A percentile compares a stretch with the other conserved stretches of the same genome.
Evolutionary conservation across 345 rosid genomes (phyloP).

Genomic region (Brassica juncea): DNA sequence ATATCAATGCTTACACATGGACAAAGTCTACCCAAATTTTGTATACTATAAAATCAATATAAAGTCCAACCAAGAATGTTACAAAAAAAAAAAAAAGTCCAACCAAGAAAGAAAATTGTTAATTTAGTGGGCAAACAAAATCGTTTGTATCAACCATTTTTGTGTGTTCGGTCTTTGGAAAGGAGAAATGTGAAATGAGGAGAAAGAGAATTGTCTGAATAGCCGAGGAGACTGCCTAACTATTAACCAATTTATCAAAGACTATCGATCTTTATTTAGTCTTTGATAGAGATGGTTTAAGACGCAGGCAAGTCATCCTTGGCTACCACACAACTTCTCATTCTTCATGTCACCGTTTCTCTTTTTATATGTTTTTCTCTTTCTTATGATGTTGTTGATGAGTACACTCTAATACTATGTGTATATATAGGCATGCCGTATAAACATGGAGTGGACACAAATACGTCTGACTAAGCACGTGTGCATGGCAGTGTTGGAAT

Average conservation of each 20-base stretch:
- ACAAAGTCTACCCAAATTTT: no score
- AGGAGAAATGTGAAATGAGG: conserved; percentile 31
- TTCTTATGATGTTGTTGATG: conserved; percentile 5
- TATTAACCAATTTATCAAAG: neutral
- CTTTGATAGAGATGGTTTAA: conserved; percentile 14
- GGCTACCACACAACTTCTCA: conserved; percentile 36
- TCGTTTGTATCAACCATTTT: neutral
- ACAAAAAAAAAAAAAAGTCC: no score
- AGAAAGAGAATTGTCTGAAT: conserved; percentile 35
- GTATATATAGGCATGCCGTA: conserved; percentile 22
- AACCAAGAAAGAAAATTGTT: neutral
- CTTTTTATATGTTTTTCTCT: neutral
- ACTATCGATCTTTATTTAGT: conserved; percentile 1
- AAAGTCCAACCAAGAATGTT: neutral
- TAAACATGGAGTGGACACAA: conserved; percentile 25
- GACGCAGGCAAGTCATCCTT: conserved; percentile 44
- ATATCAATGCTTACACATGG: no score
- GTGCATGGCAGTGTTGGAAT: conserved; percentile 31
- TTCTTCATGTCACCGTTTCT: conserved; percentile 33
- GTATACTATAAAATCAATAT: neutral
- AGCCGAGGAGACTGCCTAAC: conserved; percentile 42
- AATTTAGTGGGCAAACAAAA: neutral
- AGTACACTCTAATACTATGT: neutral
- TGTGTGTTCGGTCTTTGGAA: neutral
- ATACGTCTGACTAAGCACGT: conserved; percentile 27